These are phyloP conservation scores for Penicillium sp. DNA, from an alignment of 2,329 filamentous ascomycete genomes.

Conservation along the genomic window DNA sequence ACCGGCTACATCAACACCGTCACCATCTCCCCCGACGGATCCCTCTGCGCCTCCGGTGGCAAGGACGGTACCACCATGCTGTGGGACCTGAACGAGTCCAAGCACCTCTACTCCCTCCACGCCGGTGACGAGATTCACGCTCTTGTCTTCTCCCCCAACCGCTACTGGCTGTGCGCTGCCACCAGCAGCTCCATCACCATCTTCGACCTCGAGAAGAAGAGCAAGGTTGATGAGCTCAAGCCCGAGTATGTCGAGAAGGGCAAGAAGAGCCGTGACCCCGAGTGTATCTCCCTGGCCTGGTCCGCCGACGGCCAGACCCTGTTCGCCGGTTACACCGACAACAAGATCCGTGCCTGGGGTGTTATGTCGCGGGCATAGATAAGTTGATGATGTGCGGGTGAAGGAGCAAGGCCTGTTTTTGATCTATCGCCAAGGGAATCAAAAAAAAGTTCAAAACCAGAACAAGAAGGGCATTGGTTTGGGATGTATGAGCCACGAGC, in stretches of 20 bases:
- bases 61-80: slow-evolving; percentile 99
- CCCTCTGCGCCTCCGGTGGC: slow-evolving; percentile 96
- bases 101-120: slow-evolving; percentile 99
- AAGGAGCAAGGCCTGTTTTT: slow-evolving; percentile 29
- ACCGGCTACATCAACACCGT: slow-evolving; percentile 99
- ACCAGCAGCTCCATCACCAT: slow-evolving; percentile 98
- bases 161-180: slow-evolving; percentile 99
- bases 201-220: slow-evolving; percentile 99
- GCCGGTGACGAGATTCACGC: slow-evolving; percentile 99
- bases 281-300: slow-evolving; percentile 98
- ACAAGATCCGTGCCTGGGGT: slow-evolving; percentile 97
- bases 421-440: slow-evolving; percentile 31
- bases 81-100: slow-evolving; percentile 99
- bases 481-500: slow-evolving; percentile 47
- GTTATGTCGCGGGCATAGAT: slow-evolving; percentile 88
- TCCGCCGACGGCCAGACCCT: slow-evolving; percentile 97
- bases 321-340: slow-evolving; percentile 99
- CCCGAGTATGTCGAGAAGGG: slow-evolving; percentile 92
- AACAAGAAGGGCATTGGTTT: slow-evolving; percentile 31
- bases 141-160: slow-evolving; percentile 99
- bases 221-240: slow-evolving; percentile 99
- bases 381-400: slow-evolving; percentile 21
- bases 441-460: slow-evolving; percentile 36
- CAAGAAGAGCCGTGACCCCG: slow-evolving; percentile 99
- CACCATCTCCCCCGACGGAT: slow-evolving; percentile 99